These are phyloP conservation scores for Chlamydomonas sphaeroides DNA, from an alignment of 139 green algal genomes.

Conservation along the genomic window DNA sequence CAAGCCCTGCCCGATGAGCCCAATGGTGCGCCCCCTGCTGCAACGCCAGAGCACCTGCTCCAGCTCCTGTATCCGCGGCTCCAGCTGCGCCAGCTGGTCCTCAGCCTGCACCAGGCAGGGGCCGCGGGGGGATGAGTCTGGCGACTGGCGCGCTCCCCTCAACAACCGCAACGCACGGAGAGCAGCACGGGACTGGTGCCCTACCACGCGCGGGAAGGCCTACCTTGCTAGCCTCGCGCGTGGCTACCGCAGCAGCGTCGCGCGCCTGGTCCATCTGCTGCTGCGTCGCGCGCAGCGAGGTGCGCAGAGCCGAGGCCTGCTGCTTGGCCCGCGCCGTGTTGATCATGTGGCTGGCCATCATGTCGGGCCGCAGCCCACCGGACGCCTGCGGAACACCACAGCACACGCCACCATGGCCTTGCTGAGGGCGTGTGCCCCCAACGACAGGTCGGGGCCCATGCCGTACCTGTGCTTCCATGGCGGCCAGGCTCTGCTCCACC, in stretches of 20 bases:
- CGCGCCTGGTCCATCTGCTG: neutral
- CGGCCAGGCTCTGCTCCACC: neutral
- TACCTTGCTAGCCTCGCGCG: neutral
- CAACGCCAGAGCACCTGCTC: neutral
- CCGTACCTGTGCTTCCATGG: constrained; percentile 4
- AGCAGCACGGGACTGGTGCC: no score
- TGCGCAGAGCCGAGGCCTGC: constrained; percentile 1
- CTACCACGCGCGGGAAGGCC: no score
- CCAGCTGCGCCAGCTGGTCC: neutral
- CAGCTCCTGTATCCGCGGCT: neutral
- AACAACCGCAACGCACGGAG: no score
- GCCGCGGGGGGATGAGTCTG: no score
- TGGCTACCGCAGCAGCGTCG: neutral
- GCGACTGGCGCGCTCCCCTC: no score
- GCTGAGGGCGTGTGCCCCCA: neutral
- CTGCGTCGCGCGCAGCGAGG: neutral
- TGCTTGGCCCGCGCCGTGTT: constrained; percentile 17
- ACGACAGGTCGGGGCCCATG: neutral
- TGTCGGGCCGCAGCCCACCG: neutral
- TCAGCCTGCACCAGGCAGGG: constrained; percentile 19
- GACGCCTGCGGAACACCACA: neutral
- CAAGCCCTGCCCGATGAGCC: no score
- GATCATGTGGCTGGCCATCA: constrained; percentile 29
- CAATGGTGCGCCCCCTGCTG: no score
- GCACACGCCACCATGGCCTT: neutral